A percentile compares a stretch with the other conserved stretches of the same genome.
phyloP scores from a whole-genome alignment of 2,329 filamentous ascomycete genomes.

The Colletotrichum caudatum region DNA sequence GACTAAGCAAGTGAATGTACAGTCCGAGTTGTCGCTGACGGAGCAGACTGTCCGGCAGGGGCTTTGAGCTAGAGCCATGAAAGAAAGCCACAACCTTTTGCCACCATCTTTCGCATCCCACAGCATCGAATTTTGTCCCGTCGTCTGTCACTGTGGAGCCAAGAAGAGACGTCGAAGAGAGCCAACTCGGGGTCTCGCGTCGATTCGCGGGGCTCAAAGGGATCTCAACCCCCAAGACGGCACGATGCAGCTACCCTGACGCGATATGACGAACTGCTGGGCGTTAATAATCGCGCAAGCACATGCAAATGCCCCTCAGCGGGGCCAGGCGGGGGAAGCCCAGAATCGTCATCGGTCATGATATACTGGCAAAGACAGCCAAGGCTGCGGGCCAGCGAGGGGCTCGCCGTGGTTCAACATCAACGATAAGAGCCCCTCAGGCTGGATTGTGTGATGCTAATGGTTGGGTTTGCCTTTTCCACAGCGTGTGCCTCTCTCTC shows the following conservation, averaged over 20 bases:
- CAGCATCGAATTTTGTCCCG: slow-evolving; percentile 11
- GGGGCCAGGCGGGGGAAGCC: not conserved
- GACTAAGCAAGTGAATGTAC: not conserved
- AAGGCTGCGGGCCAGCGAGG: not conserved
- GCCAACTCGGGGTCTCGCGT: slow-evolving; percentile 5
- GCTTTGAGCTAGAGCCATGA: not conserved
- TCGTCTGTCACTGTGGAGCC: not conserved
- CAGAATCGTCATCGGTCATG: slow-evolving; percentile 26
- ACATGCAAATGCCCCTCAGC: slow-evolving; percentile 3
- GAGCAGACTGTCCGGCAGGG: slow-evolving; percentile 22
- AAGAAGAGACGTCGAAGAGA: slow-evolving; percentile 6
- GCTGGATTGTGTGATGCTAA: not conserved
- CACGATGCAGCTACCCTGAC: not conserved
- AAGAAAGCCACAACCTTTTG: not conserved
- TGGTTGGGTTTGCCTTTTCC: slow-evolving; percentile 9
- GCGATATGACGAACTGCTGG: slow-evolving; percentile 2
- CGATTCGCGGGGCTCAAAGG: not conserved
- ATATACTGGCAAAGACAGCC: not conserved
- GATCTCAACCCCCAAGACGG: not conserved
- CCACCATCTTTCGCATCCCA: slow-evolving; percentile 35
- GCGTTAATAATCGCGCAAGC: not conserved
- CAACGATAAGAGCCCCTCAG: slow-evolving; percentile 2
- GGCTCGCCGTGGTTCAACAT: slow-evolving; percentile 4
- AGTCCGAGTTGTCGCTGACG: not conserved
- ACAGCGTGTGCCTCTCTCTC: slow-evolving; percentile 3